Base-by-base conservation (phyloP, 2,329 filamentous ascomycete species). In the Neofusicoccum cordaticola region DNA sequence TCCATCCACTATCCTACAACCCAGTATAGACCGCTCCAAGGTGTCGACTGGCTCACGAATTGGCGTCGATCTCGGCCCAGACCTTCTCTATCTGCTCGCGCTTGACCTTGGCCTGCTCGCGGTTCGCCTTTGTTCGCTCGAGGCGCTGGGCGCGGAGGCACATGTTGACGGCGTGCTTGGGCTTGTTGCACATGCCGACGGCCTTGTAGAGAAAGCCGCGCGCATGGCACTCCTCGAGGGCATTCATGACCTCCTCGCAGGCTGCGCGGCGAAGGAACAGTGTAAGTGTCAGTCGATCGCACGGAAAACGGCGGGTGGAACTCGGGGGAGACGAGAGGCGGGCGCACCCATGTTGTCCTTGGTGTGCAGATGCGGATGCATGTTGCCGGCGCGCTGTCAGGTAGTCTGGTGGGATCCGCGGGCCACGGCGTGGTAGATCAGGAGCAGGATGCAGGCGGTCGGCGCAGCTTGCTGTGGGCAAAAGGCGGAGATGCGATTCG, bases 331-430 rank as follows among this genome's bases (percentile, higher is more conserved):
- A 7, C 27, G 27, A 31, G 27, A 63, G 57, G 61, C 42, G 73
- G 50, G 77, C 80, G 48, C 85, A 97, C 94, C 93, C 71, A 86
- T 84, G 71, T 96, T 96, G 75, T 97, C 90, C 77, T 95, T 92
- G 34, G 92, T 97, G 76, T 98, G 93, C 2, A 99, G 83, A 81
- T 97, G 94, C 63, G 95, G 96, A 91, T 99, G 95, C 95, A 99
- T 99, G 50, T 72, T 86, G 76, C 42, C 12, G 42, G 44, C n/a
- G 42, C 19, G 52, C 6, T 9, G 56, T 60, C 22, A 34, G 39
- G 17, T 47, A 22, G 41, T 15, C 53, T 41, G 45, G 34, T 12
- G 22, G 15, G 27, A 51, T 63, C 27, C 39, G 44, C 39, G 17
- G 5, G 58, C 41, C 15, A 27, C 42, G 15, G 48, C 34, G 5